These are phyloP conservation scores for Saccharomycopsis fodiens DNA, from an alignment of 805 yeast species.

Conservation along the genomic window DNA sequence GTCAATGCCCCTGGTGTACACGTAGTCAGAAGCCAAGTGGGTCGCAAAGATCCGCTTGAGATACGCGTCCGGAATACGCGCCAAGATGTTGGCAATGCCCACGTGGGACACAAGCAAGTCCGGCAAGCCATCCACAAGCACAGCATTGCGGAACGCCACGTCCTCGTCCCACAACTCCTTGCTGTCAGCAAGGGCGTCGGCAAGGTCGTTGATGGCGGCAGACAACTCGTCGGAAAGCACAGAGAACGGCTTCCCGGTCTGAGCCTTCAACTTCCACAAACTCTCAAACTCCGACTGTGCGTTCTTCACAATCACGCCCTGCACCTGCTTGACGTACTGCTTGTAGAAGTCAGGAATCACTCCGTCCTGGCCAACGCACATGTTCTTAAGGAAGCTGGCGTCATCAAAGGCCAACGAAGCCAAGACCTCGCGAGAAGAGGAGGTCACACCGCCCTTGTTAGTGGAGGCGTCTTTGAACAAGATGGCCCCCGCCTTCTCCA, in stretches of 20 bases:
- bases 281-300: constrained; percentile 82
- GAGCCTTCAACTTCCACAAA: constrained; percentile 68
- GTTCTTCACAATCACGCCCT: constrained; percentile 62
- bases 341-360: constrained; percentile 67
- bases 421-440: constrained; percentile 89
- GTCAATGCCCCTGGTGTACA: constrained; percentile 72
- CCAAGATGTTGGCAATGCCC: constrained; percentile 59
- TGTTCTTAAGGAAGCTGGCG: constrained; percentile 65
- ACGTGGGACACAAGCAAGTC: constrained; percentile 53
- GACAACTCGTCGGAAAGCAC: constrained; percentile 80
- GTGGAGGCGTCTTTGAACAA: constrained; percentile 95
- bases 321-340: constrained; percentile 80
- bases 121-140: constrained; percentile 75
- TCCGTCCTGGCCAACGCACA: constrained; percentile 57
- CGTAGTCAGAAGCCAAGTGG: constrained; percentile 75
- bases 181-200: constrained; percentile 76
- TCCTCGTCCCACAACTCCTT: constrained; percentile 83
- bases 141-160: constrained; percentile 62
- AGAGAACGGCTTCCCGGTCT: constrained; percentile 55
- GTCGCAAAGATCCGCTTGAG: constrained; percentile 85
- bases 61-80: constrained; percentile 81
- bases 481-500: constrained; percentile 82
- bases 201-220: constrained; percentile 72
- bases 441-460: constrained; percentile 97
- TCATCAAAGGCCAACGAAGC: constrained; percentile 92